Base-by-base conservation (phyloP, 805 yeast species). In the Candida ulmi region DNA sequence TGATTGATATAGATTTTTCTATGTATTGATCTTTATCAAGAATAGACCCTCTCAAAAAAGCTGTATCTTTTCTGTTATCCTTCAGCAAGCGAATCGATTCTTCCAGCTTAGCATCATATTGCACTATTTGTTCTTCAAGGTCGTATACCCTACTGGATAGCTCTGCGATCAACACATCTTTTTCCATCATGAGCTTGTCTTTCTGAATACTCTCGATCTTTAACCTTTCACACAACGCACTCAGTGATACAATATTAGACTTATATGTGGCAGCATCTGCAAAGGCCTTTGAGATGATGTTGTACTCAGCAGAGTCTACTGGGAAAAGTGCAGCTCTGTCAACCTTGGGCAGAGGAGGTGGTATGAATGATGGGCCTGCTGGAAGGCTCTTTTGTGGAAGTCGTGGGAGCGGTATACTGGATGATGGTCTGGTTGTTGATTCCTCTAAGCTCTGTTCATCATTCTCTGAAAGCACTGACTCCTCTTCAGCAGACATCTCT, bases 251-350 rank as follows among this genome's bases (percentile, higher is more conserved):
- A 5, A 35, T 17, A 12, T 32, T 28, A 6, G 26, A 16, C n/a
- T 35, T 35, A 19, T 11, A 28, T 4, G 26, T 3, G 2, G 32
- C 11, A 27, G 19, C 30, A 28, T 35, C 32, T 4, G 23, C 15
- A 17, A 25, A 35, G 5, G 37, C 37, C n/a, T 21, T 35, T 18
- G 32, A 18, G 9, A 35, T 35, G 5, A 29, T 13, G 19, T 11
- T 19, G 19, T 18, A 35, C 15, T 35, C 37, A 6, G 19, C 9
- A 4, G 37, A 35, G n/a, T 28, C 32, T n/a, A 13, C 13, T 7
- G 37, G 37, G 19, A 35, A 35, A 11, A 35, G 15, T 3, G 26
- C 26, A 11, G 30, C 17, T 19, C 37, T 35, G 8, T 27, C 28
- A 6, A 21, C 13, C 8, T 21, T 9, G 13, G 23, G 33, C 16